Evolutionary conservation across 768 basidiomycete species (phyloP).

Genomic region (Saitozyma podzolica): DNA sequence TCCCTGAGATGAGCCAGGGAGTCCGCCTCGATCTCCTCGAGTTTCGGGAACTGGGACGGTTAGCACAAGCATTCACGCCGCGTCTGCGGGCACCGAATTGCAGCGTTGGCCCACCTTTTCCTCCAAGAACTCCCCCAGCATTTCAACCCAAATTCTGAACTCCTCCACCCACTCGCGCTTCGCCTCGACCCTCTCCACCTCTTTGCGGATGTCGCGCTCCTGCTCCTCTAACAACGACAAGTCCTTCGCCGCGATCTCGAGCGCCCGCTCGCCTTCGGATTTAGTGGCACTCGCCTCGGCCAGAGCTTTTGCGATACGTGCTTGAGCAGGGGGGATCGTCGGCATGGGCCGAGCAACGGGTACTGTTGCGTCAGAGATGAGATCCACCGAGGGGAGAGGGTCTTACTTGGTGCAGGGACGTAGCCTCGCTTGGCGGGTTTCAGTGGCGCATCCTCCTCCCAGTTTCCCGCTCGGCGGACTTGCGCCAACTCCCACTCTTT

Average conservation of each 20-base stretch:
- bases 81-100: neutral
- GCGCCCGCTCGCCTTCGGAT: slow-evolving; percentile 35
- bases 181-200: slow-evolving; percentile 53
- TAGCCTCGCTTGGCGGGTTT: slow-evolving; percentile 43
- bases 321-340: slow-evolving; percentile 47
- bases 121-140: slow-evolving; percentile 55
- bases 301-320: slow-evolving; percentile 50
- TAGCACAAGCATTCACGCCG: too few relatives aligned
- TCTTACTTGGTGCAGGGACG: slow-evolving; percentile 52
- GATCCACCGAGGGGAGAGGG: neutral
- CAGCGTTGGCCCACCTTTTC: slow-evolving; percentile 52
- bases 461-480: slow-evolving; percentile 45
- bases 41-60: slow-evolving; percentile 47
- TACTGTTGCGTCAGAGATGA: slow-evolving; percentile 34
- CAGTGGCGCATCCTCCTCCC: slow-evolving; percentile 24
- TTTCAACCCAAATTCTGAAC: slow-evolving; percentile 55
- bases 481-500: slow-evolving; percentile 55
- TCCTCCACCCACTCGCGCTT: slow-evolving; percentile 56
- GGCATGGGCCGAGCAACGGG: slow-evolving; percentile 53
- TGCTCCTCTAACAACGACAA: slow-evolving; percentile 50
- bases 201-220: slow-evolving; percentile 52
- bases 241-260: slow-evolving; percentile 48
- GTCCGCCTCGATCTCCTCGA: slow-evolving; percentile 54
- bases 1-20: slow-evolving; percentile 71
- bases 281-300: slow-evolving; percentile 41